Evolutionary conservation across 805 yeast genomes (phyloP), one percentile per base, ranked within the genome.

Genomic region (Suhomyces kilbournensis): DNA sequence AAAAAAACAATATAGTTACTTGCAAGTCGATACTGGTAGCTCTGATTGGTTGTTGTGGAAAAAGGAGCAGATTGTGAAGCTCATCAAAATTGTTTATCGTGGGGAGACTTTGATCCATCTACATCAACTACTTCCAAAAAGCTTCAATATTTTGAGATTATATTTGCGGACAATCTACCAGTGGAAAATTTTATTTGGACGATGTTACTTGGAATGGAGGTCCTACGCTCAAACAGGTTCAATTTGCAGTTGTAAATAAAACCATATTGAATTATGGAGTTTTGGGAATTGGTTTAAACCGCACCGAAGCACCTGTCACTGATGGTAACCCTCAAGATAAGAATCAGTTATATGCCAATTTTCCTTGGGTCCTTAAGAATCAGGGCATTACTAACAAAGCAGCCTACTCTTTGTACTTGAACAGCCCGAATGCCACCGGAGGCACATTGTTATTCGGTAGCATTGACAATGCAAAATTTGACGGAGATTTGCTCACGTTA

Each of bases 391-490:
- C 54, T 32, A 2, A 38, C 4, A 46, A 39, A 7, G 52, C 56
- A 5, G 42, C 52, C 8, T 59, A 57, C 45, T 57, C 60, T 7
- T 34, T 59, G 17, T 59, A 52, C 52, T 51, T 62, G 49, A 56
- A 54, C 49, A 55, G 55, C 32, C 56, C 49, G 3, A 26, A 50
- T 47, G 56, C 55, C 5, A 14, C 23, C 4, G 3, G 30, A 10
- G 66, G 66, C 7, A 49, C 60, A 2, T 38, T 62, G 15, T 42
- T 62, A 10, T 62, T 62, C 44, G 66, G 66, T 9, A 65, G 60
- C 14, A 56, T 61, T 15, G 65, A 62, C 51, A 43, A 47, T 3
- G 60, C 49, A 20, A 62, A 61, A 53, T 53, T 50, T 44, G 40
- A 45, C n/a, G 60, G 59, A 4, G 23, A 19, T 12, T 47, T 55